Evolutionary conservation across 495 filamentous ascomycete genomes (phyloP).

Genomic region (Podospora didyma): DNA sequence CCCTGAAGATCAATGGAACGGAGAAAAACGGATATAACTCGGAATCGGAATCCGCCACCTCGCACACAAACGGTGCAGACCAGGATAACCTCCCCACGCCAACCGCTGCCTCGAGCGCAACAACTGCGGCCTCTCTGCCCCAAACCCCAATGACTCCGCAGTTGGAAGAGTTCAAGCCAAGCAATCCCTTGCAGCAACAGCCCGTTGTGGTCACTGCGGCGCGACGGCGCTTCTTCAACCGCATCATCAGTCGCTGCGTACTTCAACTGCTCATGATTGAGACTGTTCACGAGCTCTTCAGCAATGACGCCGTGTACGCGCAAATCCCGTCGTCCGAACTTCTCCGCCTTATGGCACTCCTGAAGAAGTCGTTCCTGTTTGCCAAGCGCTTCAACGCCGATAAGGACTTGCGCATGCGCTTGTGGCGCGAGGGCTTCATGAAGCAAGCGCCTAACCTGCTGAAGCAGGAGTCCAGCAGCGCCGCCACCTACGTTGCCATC

Average conservation of each 20-base stretch:
- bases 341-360: slow-evolving; percentile 82
- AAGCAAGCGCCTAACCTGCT: slow-evolving; percentile 98
- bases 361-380: slow-evolving; percentile 94
- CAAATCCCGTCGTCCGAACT: slow-evolving; percentile 87
- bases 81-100: slow-evolving; percentile 12
- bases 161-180: slow-evolving; percentile 86
- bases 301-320: slow-evolving; percentile 90
- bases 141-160: slow-evolving; percentile 35
- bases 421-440: slow-evolving; percentile 99
- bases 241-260: slow-evolving; percentile 98
- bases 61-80: slow-evolving; percentile 29
- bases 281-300: slow-evolving; percentile 96
- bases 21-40: slow-evolving; percentile 29
- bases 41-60: slow-evolving; percentile 20
- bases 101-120: slow-evolving; percentile 1
- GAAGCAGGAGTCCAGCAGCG: slow-evolving; percentile 92
- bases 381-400: slow-evolving; percentile 96
- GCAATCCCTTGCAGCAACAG: slow-evolving; percentile 70
- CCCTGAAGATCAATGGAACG: slow-evolving; percentile 60
- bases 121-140: slow-evolving; percentile 16
- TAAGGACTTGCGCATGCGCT: slow-evolving; percentile 87
- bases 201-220: slow-evolving; percentile 88
- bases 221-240: slow-evolving; percentile 95
- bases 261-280: slow-evolving; percentile 98
- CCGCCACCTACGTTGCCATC: slow-evolving; percentile 90